Base-by-base conservation (phyloP, 2,329 filamentous ascomycete genomes). In the Thielaviopsis punctulata region DNA sequence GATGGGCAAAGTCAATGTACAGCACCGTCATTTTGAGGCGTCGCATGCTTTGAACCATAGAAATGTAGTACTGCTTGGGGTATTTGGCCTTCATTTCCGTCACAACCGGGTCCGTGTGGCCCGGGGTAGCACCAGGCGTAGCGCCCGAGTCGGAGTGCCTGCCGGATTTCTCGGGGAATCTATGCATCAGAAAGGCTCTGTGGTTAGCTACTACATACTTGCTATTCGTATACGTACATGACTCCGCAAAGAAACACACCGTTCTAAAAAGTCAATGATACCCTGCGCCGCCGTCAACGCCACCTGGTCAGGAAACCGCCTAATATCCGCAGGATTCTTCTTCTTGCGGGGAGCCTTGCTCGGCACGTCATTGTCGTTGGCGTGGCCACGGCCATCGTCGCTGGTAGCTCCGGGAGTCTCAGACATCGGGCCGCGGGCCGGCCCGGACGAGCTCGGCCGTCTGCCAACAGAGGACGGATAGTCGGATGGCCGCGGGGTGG, bases 1-100 rank as follows among this genome's bases (percentile, higher is more conserved):
- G 71, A 65, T 98, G 92, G 58, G 81, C 86, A 67, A 82, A 92
- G 68, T 93, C 86, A 61, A 93, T 77, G 63, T 92, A 93, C 54
- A 92, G 79, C 5, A 86, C 92, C 1, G 86, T 90, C n/a, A 90
- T 75, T 57, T 79, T 73, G 63, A 83, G 84, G 21, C 75, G 74
- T 54, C 77, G 75, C 73, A 93, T 79, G 56, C 81, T 82, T 61
- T 85, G 80, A 59, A 93, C 86, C 67, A 89, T 86, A 48, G 84
- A 84, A 54, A 92, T 73, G 65, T 92, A 93, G 69, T 88, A 89
- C 63, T 84, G 86, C 68, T 88, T 82, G 23, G 83, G 86, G 30
- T 55, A 55, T 30, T 55, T 52, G 19, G 46, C 39, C 24, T 45
- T 44, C 53, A 55, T 55, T 22, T 52, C 49, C n/a, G 24, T n/a